Evolutionary conservation across 805 yeast genomes (phyloP).

Genomic region (Candida arabinofermentans): DNA sequence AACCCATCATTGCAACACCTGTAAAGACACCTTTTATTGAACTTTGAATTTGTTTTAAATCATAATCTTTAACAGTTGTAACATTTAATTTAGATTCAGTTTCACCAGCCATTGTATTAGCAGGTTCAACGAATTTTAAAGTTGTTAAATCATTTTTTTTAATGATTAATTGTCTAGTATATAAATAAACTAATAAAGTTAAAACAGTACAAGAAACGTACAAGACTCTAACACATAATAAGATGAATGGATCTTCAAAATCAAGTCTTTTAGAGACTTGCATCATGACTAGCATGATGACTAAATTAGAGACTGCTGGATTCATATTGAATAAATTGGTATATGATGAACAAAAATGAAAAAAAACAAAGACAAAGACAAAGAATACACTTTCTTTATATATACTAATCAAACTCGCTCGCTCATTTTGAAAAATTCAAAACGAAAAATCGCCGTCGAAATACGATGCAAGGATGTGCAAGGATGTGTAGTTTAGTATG

Average conservation of each 20-base stretch:
- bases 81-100: conserved; percentile 71
- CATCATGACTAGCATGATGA: conserved; percentile 93
- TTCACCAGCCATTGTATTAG: conserved; percentile 74
- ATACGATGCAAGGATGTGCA: too few species aligned
- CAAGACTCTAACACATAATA: conserved; percentile 70
- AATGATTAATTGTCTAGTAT: conserved; percentile 55
- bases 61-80: conserved; percentile 93
- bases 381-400: not conserved
- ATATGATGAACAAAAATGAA: too few species aligned
- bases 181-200: conserved; percentile 63
- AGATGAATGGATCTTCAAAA: conserved; percentile 74
- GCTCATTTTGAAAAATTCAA: too few species aligned
- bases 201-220: conserved; percentile 64
- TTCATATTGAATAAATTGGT: conserved; percentile 52
- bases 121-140: conserved; percentile 84
- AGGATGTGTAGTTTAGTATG: too few species aligned
- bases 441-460: too few species aligned
- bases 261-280: conserved; percentile 86
- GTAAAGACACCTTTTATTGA: conserved; percentile 82
- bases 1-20: conserved; percentile 93
- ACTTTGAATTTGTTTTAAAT: conserved; percentile 75
- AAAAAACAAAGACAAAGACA: not conserved
- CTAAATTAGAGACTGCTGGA: conserved; percentile 83
- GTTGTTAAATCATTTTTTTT: conserved; percentile 88
- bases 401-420: too few species aligned